phyloP scores from a whole-genome alignment of 2,329 filamentous ascomycete genomes.

The Hypocreales sp. region DNA sequence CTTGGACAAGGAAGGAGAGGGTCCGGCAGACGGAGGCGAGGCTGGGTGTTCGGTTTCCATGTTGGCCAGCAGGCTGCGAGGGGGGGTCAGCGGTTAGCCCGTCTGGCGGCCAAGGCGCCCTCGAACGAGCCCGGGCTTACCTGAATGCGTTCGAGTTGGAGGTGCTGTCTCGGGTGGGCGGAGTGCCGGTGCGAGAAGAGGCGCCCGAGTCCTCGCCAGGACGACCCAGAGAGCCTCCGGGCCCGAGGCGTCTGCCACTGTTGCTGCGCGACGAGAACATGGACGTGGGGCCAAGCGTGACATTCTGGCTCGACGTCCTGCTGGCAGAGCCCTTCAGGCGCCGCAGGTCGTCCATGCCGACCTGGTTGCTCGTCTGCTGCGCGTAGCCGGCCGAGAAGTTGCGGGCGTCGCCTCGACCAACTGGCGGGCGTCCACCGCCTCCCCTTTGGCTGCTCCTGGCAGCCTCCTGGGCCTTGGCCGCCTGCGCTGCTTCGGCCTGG shows the following conservation, averaged over 20 bases:
- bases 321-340: constrained; percentile 54
- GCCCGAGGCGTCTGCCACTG: constrained; percentile 70
- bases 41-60: constrained; percentile 48
- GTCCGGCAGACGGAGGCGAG: constrained; percentile 54
- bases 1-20: constrained; percentile 51
- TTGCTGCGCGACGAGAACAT: constrained; percentile 84
- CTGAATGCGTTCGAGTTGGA: constrained; percentile 84
- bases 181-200: constrained; percentile 81
- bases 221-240: constrained; percentile 55
- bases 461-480: constrained; percentile 66
- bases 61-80: constrained; percentile 37
- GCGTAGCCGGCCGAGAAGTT: constrained; percentile 62
- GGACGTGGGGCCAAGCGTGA: constrained; percentile 65
- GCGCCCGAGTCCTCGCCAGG: constrained; percentile 72
- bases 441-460: constrained; percentile 49
- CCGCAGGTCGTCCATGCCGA: constrained; percentile 82
- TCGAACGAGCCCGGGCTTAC: constrained; percentile 40
- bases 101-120: not conserved
- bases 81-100: constrained; percentile 1
- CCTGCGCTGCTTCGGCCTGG: constrained; percentile 56
- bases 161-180: constrained; percentile 44
- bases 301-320: constrained; percentile 45
- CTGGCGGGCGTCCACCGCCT: constrained; percentile 50
- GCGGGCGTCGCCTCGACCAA: constrained; percentile 76
- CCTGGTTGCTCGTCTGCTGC: constrained; percentile 66